Base-by-base conservation (phyloP, 2,329 filamentous ascomycete species). In the Allantophomopsis cytisporea region DNA sequence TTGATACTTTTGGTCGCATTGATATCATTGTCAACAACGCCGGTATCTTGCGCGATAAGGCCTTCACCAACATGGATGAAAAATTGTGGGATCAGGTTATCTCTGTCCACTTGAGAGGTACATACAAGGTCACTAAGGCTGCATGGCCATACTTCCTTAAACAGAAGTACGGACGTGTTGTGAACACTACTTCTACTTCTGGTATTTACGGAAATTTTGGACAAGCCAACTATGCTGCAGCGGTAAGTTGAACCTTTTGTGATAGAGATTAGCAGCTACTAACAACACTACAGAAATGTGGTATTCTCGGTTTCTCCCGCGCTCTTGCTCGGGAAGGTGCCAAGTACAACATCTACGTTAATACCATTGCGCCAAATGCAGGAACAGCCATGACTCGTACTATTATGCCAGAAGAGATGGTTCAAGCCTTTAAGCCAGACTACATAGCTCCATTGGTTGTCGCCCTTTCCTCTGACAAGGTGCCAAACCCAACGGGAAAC, bases 181-280 rank as follows among this genome's bases (percentile, higher is more conserved):
- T 98, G 56, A 98, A 98, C 72, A 98, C 91, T 36, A 91, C 91
- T 32, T 94, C 86, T 30, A 96, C 91, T 37, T 93, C 83, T 52
- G 91, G 91, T 63, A 94, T 98, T 61, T 98, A 98, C 60, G 91
- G 91, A 52, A 98, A 95, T 73, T 98, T 98, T 59, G 91, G 91
- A 46, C 91, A 98, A 65, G 85, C 89, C 54, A 98, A 98, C 72
- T 98, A 98, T 62, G 75, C 91, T 45, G 85, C 89, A 43, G 84
- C 84, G 42, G 79, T 83, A 72, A 66, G 78, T 70, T 33, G 44
- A 36, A 57, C 63, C 32, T 62, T 61, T 48, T 59, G 46, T 34
- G 33, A 7, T 2, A 14, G 12, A 15, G 13, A 13, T 36, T 43
- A 31, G 52, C 39, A 15, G 3, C 43, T 7, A 40, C 52, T 56